phyloP scores from a whole-genome alignment of 768 basidiomycete species.

The Suillus variegatus region DNA sequence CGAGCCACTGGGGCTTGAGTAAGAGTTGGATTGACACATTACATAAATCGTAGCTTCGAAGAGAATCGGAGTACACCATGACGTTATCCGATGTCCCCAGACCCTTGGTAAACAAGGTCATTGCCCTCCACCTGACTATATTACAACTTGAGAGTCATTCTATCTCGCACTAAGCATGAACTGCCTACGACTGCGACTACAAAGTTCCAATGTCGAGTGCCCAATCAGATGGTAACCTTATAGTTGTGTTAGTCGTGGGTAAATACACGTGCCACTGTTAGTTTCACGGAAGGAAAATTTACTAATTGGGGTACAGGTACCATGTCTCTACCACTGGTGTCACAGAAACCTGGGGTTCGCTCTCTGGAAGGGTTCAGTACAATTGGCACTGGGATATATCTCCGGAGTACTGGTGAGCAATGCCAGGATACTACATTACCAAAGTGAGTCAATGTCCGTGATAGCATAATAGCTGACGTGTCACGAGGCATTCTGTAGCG shows the following conservation, averaged over 20 bases:
- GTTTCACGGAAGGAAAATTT: neutral
- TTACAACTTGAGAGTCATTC: neutral
- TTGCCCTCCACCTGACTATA: neutral
- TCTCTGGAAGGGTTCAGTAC: constrained; percentile 3
- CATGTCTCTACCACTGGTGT: neutral
- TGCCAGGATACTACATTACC: constrained; percentile 15
- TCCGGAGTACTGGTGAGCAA: neutral
- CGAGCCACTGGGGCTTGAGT: neutral
- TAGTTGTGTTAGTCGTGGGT: neutral
- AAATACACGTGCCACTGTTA: neutral
- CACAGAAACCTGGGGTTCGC: neutral
- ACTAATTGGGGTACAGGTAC: neutral
- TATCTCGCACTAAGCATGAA: neutral
- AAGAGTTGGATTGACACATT: neutral
- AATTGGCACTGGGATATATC: constrained; percentile 5
- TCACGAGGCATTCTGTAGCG: constrained; percentile 14
- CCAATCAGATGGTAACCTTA: neutral
- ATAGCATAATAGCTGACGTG: neutral
- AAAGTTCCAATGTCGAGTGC: neutral
- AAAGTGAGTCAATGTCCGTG: constrained; percentile 19
- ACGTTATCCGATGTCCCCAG: no score
- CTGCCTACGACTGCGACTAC: neutral
- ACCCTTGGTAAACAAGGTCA: neutral
- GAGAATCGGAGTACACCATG: no score
- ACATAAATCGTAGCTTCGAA: neutral